Conservation (phyloP, 805 yeast species). For the Saccharomycopsis sp. region DNA sequence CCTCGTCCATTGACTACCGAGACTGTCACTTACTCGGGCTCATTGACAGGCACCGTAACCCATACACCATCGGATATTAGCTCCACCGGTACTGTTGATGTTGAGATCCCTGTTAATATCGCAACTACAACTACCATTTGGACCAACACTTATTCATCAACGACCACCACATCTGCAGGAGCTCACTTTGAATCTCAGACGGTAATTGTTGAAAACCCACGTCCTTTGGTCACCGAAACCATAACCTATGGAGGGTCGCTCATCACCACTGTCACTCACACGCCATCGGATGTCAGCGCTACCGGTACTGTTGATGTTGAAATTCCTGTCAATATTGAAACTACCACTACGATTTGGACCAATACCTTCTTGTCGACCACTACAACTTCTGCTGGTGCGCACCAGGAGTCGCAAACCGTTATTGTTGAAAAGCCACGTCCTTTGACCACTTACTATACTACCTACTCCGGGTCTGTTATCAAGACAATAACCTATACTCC, state of each 20-base stretch:
- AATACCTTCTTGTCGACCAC: constrained; percentile 6
- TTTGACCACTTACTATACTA: neutral
- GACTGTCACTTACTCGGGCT: neutral
- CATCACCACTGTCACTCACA: neutral
- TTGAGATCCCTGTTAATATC: constrained; percentile 1
- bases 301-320: neutral
- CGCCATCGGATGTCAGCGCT: neutral
- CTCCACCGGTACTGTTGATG: neutral
- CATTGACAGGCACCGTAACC: neutral
- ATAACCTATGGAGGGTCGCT: neutral
- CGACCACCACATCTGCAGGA: neutral
- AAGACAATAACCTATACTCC: neutral
- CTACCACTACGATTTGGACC: constrained; percentile 1
- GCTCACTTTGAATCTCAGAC: neutral
- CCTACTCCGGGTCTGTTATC: neutral
- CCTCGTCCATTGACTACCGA: neutral
- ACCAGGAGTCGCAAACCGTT: neutral
- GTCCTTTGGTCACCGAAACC: constrained; percentile 2
- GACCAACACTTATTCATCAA: neutral
- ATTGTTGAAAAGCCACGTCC: neutral
- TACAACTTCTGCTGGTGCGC: neutral
- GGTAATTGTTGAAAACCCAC: neutral
- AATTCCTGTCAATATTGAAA: neutral
- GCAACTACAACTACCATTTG: neutral
- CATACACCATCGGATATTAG: constrained; percentile 9